A percentile compares a stretch with the other conserved stretches of the same genome.
Evolutionary conservation across 305 asterid genomes (phyloP).

Genomic region (Lippia alba): DNA sequence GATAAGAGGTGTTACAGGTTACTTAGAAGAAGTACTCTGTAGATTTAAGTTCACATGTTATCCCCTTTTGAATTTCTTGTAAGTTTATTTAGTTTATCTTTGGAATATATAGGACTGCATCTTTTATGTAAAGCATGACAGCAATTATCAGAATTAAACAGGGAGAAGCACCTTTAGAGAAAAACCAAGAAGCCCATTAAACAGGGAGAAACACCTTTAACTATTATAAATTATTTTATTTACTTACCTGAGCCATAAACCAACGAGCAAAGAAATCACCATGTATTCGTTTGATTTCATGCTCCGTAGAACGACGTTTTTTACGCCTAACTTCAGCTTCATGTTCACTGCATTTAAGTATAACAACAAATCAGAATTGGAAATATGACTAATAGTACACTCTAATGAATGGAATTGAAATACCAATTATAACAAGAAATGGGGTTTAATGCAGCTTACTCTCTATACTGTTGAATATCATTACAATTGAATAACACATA

Average conservation of each 20-base stretch:
- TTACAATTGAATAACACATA: neutral
- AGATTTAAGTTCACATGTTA: too few species aligned
- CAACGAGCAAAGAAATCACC: neutral
- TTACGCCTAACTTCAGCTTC: neutral
- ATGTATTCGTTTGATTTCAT: neutral
- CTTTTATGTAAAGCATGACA: neutral
- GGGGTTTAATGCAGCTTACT: neutral
- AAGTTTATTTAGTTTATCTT: neutral
- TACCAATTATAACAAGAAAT: too few species aligned
- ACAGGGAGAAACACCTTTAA: neutral
- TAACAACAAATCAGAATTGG: too few species aligned
- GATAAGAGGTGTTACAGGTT: too few species aligned
- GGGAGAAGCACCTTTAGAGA: neutral
- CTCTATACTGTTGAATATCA: neutral
- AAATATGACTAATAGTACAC: too few species aligned
- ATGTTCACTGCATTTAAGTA: neutral
- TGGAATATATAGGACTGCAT: neutral
- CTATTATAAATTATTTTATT: too few species aligned
- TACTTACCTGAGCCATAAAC: neutral
- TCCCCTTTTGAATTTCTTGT: too few species aligned
- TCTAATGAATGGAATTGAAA: too few species aligned
- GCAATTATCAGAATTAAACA: neutral
- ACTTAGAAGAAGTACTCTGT: too few species aligned
- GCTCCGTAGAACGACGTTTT: neutral
- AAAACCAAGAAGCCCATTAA: constrained; percentile 14